Percentiles rank a stretch among this genome's conserved stretches.
Conservation (phyloP, 1,284 basidiomycete species). For the Inonotus hispidus region DNA sequence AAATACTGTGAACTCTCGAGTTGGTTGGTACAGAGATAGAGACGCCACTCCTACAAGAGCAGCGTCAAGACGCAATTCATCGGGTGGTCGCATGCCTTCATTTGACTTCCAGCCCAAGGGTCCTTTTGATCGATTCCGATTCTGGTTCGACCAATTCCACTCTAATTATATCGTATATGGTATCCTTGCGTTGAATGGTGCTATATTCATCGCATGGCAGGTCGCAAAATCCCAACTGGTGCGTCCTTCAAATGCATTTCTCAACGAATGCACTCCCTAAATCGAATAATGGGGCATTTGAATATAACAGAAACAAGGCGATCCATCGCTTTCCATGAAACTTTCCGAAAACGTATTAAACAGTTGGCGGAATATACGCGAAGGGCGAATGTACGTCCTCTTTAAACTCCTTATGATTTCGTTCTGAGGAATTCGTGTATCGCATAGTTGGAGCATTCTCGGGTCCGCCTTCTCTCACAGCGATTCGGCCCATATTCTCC, state of each 20-base stretch:
- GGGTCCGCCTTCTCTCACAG: constrained; percentile 75
- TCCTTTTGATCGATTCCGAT: not conserved
- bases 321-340: constrained; percentile 47
- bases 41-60: not conserved
- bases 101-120: not conserved
- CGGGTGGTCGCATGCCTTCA: not conserved
- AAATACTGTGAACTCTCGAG: not conserved
- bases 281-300: not conserved
- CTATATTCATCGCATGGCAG: constrained; percentile 40
- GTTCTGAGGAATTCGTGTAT: not conserved
- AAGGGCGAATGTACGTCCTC: constrained; percentile 63
- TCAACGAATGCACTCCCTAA: not conserved
- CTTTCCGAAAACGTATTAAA: constrained; percentile 68
- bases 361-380: constrained; percentile 57
- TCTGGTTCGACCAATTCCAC: constrained; percentile 36
- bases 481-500: constrained; percentile 55
- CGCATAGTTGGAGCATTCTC: constrained; percentile 71
- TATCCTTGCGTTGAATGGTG: constrained; percentile 41
- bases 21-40: constrained; percentile 6
- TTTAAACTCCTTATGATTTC: constrained; percentile 3
- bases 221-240: constrained; percentile 35
- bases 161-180: constrained; percentile 36
- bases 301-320: constrained; percentile 27
- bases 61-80: not conserved
- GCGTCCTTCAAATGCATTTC: constrained; percentile 23